Percentiles rank a stretch among this genome's conserved stretches.
Conservation (phyloP, 306 rosid genomes). For the Cercis canadensis region DNA sequence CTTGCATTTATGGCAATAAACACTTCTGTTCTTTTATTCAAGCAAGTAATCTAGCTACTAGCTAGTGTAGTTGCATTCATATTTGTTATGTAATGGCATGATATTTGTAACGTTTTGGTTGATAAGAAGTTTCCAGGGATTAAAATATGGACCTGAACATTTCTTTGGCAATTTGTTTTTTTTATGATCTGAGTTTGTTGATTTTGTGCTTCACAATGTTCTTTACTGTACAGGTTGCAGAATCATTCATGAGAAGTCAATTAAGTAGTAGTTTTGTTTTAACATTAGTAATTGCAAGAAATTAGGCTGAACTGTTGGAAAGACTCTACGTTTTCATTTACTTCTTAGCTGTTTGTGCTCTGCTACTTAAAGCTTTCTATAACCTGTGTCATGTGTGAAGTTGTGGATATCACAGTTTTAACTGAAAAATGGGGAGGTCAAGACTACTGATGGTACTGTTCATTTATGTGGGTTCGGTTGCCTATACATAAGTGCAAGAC, state of each 20-base stretch:
- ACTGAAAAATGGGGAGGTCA: constrained; percentile 11
- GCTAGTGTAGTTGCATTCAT: no score
- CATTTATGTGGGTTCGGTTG: constrained; percentile 21
- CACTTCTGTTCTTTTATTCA: background rate
- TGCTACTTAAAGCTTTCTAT: constrained; percentile 17
- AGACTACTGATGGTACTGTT: constrained; percentile 33
- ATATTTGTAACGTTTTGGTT: background rate
- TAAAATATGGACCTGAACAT: background rate
- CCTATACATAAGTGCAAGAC: constrained; percentile 29
- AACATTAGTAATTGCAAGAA: constrained; percentile 22
- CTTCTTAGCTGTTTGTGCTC: constrained; percentile 18
- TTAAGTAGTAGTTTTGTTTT: no score
- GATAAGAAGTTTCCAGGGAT: background rate
- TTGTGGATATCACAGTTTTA: constrained; percentile 20
- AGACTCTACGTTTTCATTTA: constrained; percentile 14
- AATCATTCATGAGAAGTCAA: no score
- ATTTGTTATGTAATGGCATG: background rate
- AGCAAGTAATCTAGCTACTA: background rate
- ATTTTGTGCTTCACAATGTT: background rate
- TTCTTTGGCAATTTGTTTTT: background rate
- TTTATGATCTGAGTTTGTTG: background rate
- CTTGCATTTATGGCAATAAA: background rate
- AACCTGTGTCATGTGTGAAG: constrained; percentile 7
- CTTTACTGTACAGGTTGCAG: background rate
- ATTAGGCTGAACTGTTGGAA: constrained; percentile 28